Evolutionary conservation across 2,329 filamentous ascomycete genomes (phyloP).

Genomic region (Colletotrichum phormii): DNA sequence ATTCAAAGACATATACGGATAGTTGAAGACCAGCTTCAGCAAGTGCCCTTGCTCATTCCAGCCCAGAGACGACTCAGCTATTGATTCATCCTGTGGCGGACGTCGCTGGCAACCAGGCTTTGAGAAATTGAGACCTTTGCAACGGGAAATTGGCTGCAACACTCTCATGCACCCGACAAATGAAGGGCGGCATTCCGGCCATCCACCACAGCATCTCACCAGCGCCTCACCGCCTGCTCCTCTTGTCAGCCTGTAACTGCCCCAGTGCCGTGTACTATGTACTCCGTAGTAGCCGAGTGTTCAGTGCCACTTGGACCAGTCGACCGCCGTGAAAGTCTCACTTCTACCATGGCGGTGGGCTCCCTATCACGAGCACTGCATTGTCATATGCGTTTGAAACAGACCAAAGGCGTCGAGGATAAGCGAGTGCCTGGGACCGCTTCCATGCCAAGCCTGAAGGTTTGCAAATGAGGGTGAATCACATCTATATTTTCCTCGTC

Average conservation of each 20-base stretch:
- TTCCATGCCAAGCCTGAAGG: neutral
- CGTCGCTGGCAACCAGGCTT: neutral
- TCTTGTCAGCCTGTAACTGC: neutral
- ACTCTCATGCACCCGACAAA: neutral
- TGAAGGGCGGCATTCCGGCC: neutral
- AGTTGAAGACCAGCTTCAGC: neutral
- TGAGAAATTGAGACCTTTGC: neutral
- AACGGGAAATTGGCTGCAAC: slow-evolving; percentile 20
- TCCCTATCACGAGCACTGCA: neutral
- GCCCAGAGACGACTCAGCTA: neutral
- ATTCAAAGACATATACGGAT: no score
- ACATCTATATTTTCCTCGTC: neutral
- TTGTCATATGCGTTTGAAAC: neutral
- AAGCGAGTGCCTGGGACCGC: neutral
- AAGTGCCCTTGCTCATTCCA: neutral
- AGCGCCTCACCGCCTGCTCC: neutral
- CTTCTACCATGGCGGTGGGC: neutral
- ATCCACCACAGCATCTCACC: neutral
- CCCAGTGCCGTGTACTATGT: neutral
- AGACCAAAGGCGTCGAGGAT: neutral
- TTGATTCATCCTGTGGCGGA: neutral
- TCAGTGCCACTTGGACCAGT: no score
- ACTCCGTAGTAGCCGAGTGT: neutral
- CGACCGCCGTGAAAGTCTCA: neutral
- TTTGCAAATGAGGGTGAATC: neutral